Conservation (phyloP, 1,139 yeast genomes). For the Candida albicans region DNA sequence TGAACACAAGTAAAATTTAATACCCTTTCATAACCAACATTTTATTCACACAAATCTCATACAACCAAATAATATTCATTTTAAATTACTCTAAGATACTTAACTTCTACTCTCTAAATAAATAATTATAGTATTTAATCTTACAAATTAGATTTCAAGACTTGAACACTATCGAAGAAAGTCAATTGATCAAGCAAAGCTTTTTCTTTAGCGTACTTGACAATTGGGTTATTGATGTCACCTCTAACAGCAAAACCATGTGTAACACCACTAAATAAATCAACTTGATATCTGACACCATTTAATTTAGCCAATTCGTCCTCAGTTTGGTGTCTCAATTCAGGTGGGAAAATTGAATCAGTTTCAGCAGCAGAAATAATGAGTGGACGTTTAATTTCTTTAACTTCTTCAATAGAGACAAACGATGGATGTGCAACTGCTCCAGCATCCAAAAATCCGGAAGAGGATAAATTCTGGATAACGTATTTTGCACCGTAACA, state of each 20-base stretch:
- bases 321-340: slow-evolving; percentile 62
- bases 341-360: slow-evolving; percentile 62
- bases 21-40: too few species aligned
- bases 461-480: slow-evolving; percentile 50
- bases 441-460: slow-evolving; percentile 54
- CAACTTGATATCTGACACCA: slow-evolving; percentile 53
- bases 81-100: neutral
- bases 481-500: slow-evolving; percentile 82
- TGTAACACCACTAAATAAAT: slow-evolving; percentile 56
- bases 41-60: too few species aligned
- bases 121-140: neutral
- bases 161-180: slow-evolving; percentile 19
- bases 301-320: slow-evolving; percentile 45
- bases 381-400: slow-evolving; percentile 57
- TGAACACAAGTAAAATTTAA: too few species aligned
- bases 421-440: slow-evolving; percentile 84
- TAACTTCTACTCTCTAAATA: neutral
- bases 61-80: neutral
- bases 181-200: slow-evolving; percentile 56
- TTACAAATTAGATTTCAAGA: slow-evolving; percentile 5
- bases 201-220: slow-evolving; percentile 70
- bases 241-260: slow-evolving; percentile 85
- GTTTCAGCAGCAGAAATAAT: slow-evolving; percentile 70
- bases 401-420: slow-evolving; percentile 62
- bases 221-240: slow-evolving; percentile 54